A percentile compares a stretch with the other conserved stretches of the same genome.
Conservation (phyloP, 148 eudicot species). For the Pharnaceum exiguum region DNA sequence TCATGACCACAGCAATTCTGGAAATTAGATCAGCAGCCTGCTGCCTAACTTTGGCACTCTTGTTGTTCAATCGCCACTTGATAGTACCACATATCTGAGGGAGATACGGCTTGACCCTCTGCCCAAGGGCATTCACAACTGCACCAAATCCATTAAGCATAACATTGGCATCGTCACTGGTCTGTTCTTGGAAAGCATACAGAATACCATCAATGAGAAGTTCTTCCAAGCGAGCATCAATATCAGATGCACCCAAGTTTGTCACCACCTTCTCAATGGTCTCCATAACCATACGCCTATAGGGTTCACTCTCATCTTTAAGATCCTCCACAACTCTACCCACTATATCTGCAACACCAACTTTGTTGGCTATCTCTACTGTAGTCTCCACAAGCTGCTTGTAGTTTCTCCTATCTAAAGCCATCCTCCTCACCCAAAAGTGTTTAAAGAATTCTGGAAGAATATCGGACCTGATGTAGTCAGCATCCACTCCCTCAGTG, state of each 20-base stretch:
- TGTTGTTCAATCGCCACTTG: slow-evolving; percentile 94
- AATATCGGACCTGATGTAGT: slow-evolving; percentile 78
- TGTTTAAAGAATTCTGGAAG: slow-evolving; percentile 89
- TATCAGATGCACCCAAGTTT: slow-evolving; percentile 90
- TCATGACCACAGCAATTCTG: slow-evolving; percentile 93
- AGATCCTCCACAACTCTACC: slow-evolving; percentile 93
- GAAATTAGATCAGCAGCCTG: slow-evolving; percentile 97
- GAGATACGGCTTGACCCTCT: slow-evolving; percentile 89
- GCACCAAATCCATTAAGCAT: slow-evolving; percentile 99
- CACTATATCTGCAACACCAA: slow-evolving; percentile 93
- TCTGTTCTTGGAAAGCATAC: slow-evolving; percentile 96
- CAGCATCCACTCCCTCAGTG: slow-evolving; percentile 95
- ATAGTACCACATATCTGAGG: slow-evolving; percentile 99
- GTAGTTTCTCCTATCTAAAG: slow-evolving; percentile 90
- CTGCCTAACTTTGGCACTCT: slow-evolving; percentile 97
- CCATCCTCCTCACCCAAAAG: slow-evolving; percentile 99
- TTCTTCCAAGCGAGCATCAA: slow-evolving; percentile 91
- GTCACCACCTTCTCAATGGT: slow-evolving; percentile 95
- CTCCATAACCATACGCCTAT: slow-evolving; percentile 98
- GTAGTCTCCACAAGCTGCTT: slow-evolving; percentile 92
- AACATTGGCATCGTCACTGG: slow-evolving; percentile 97
- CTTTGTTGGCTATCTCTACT: slow-evolving; percentile 92
- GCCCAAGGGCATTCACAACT: slow-evolving; percentile 89
- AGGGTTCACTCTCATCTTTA: slow-evolving; percentile 96
- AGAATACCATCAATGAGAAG: slow-evolving; percentile 93